Evolutionary conservation across 495 filamentous ascomycete species (phyloP).

Genomic region (Tuber brumale): DNA sequence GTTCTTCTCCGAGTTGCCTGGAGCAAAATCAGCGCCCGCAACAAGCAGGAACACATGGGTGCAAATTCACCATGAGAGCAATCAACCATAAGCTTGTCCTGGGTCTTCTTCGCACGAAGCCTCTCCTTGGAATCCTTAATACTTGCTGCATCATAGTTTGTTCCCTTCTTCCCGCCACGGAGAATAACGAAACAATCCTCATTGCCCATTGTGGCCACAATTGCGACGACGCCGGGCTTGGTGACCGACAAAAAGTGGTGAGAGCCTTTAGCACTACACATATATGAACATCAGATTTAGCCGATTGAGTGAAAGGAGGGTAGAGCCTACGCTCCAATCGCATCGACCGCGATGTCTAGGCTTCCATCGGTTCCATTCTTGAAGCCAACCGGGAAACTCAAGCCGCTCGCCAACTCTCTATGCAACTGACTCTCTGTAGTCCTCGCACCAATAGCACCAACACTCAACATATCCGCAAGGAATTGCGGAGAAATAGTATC

Average conservation of each 20-base stretch:
- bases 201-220: slow-evolving; percentile 91
- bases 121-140: slow-evolving; percentile 68
- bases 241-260: slow-evolving; percentile 99
- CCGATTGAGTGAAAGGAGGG: not conserved
- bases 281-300: slow-evolving; percentile 11
- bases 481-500: slow-evolving; percentile 99
- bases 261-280: slow-evolving; percentile 61
- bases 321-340: slow-evolving; percentile 64
- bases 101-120: slow-evolving; percentile 58
- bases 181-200: slow-evolving; percentile 98
- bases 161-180: slow-evolving; percentile 83
- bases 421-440: slow-evolving; percentile 96
- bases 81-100: slow-evolving; percentile 86
- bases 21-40: not conserved
- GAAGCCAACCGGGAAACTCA: slow-evolving; percentile 97
- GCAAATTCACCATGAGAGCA: slow-evolving; percentile 67
- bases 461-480: slow-evolving; percentile 83
- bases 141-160: slow-evolving; percentile 85
- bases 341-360: slow-evolving; percentile 85
- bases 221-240: slow-evolving; percentile 92
- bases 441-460: slow-evolving; percentile 88
- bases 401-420: slow-evolving; percentile 84
- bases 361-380: slow-evolving; percentile 98
- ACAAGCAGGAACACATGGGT: not conserved
- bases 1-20: slow-evolving; percentile 86